Conservation (phyloP, 2,329 filamentous ascomycete species). For the Xylaria sp. region DNA sequence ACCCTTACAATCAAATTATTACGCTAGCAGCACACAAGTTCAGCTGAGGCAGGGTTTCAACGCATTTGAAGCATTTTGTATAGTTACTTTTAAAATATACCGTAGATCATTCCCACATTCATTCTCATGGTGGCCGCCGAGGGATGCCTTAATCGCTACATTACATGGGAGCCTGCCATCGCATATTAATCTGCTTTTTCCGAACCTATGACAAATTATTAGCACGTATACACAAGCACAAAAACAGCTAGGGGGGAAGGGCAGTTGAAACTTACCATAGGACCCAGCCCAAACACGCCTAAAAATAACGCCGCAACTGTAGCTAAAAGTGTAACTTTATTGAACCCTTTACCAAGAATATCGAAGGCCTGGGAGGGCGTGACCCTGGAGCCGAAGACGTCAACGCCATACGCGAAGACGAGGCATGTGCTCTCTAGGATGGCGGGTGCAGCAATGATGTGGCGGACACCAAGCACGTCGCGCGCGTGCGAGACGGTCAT, state of each 20-base stretch:
- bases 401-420: constrained; percentile 86
- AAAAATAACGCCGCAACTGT: constrained; percentile 84
- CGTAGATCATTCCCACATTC: not conserved
- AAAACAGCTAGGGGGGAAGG: not conserved
- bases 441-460: constrained; percentile 80
- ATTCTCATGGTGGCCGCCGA: not conserved
- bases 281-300: constrained; percentile 81
- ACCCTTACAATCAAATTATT: no score
- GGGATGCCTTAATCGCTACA: not conserved
- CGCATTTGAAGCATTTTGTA: not conserved
- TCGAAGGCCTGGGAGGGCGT: constrained; percentile 93
- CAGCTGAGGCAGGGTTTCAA: not conserved
- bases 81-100: constrained; percentile 1
- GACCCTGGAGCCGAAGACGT: constrained; percentile 87
- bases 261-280: constrained; percentile 75
- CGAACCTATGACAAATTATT: constrained; percentile 52
- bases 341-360: constrained; percentile 91
- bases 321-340: constrained; percentile 83
- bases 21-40: no score
- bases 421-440: constrained; percentile 91
- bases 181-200: constrained; percentile 61
- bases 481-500: constrained; percentile 83
- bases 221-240: constrained; percentile 1
- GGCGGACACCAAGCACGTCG: constrained; percentile 79
- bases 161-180: constrained; percentile 48